Evolutionary conservation across 169 alveolate species (phyloP).

Genomic region (Plasmodium gaboni): DNA sequence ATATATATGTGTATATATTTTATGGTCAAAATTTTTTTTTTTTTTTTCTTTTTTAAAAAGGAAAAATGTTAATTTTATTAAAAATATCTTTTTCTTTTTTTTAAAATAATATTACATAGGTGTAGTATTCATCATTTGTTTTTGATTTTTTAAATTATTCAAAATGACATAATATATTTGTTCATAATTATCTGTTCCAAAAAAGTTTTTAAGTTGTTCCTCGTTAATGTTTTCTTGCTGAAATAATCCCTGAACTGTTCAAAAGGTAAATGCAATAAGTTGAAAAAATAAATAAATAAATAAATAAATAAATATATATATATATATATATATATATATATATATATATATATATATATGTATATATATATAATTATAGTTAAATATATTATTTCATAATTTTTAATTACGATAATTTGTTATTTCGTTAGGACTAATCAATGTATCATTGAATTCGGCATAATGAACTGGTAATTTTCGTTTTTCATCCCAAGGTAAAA

Average conservation of each 20-base stretch:
- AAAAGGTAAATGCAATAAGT: neutral
- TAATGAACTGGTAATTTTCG: slow-evolving; percentile 31
- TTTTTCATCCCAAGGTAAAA: slow-evolving; percentile 62
- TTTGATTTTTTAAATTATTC: slow-evolving; percentile 44
- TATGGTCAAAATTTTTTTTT: too few relatives aligned
- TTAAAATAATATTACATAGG: neutral
- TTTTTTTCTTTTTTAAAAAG: too few relatives aligned
- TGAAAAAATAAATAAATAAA: neutral
- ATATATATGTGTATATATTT: too few relatives aligned
- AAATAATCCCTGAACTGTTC: slow-evolving; percentile 33
- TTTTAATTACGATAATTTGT: slow-evolving; percentile 58
- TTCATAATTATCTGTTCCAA: slow-evolving; percentile 56
- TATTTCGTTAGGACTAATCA: slow-evolving; percentile 64
- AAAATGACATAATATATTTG: slow-evolving; percentile 56
- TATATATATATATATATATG: neutral
- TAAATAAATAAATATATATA: too few relatives aligned
- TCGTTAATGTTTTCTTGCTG: slow-evolving; percentile 42
- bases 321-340: neutral
- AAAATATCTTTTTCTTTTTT: too few relatives aligned
- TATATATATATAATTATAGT: neutral
- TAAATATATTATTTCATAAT: neutral
- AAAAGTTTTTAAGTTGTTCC: slow-evolving; percentile 38
- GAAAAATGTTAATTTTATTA: too few relatives aligned
- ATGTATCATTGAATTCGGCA: slow-evolving; percentile 40
- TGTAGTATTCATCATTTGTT: slow-evolving; percentile 12